Evolutionary conservation across 164 flowering plant species (phyloP).

Genomic region (Stephania japonica): DNA sequence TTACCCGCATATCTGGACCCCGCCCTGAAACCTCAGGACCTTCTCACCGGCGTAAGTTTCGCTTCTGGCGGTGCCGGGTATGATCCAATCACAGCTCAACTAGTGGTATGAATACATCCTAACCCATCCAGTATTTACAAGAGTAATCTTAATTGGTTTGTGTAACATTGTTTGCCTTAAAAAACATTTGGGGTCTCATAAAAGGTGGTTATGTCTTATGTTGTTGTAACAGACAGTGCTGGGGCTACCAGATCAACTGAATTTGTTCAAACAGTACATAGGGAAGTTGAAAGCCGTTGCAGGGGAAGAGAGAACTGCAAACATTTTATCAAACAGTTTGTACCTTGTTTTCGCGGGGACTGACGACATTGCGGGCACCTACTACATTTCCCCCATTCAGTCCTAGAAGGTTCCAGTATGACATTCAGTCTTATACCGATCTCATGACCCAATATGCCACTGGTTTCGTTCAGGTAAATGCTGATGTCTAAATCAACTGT

Average conservation of each 20-base stretch:
- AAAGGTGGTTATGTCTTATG: no score
- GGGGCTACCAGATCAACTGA: slow-evolving; percentile 43
- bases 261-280: slow-evolving; percentile 52
- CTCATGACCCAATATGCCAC: slow-evolving; percentile 40
- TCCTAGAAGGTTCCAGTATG: slow-evolving; percentile 28
- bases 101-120: background rate
- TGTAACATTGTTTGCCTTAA: background rate
- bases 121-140: background rate
- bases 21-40: slow-evolving; percentile 40
- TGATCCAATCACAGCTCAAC: slow-evolving; percentile 32
- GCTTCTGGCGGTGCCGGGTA: slow-evolving; percentile 78
- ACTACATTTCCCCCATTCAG: slow-evolving; percentile 22
- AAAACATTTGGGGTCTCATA: no score
- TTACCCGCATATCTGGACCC: slow-evolving; percentile 72
- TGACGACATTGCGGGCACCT: slow-evolving; percentile 61
- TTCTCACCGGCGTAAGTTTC: slow-evolving; percentile 68
- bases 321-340: slow-evolving; percentile 38
- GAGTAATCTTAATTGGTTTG: background rate
- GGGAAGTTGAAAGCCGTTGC: slow-evolving; percentile 33
- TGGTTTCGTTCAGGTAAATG: slow-evolving; percentile 37
- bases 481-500: no score
- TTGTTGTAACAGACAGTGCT: slow-evolving; percentile 34
- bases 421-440: slow-evolving; percentile 41
- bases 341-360: slow-evolving; percentile 44
- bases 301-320: slow-evolving; percentile 44